A percentile compares a stretch with the other conserved stretches of the same genome.
Conservation (phyloP, 2,329 filamentous ascomycete species). For the Pyrenochaeta sp. region DNA sequence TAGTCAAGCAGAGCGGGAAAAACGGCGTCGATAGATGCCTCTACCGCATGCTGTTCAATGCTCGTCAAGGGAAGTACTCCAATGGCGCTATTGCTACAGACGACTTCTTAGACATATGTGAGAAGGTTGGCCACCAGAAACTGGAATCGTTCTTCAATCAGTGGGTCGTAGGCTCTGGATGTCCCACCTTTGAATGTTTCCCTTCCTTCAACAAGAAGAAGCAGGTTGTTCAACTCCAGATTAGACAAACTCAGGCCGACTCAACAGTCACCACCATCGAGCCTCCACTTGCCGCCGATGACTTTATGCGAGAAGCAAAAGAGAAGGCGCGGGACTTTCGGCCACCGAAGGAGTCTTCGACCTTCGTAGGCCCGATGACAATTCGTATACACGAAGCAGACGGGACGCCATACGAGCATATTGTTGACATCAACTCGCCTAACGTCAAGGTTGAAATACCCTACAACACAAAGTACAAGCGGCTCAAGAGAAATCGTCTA, state of each 20-base stretch:
- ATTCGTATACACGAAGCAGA: conserved; percentile 98
- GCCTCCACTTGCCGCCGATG: conserved; percentile 67
- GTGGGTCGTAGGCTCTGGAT: conserved; percentile 89
- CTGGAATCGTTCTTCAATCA: conserved; percentile 93
- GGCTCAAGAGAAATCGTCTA: conserved; percentile 85
- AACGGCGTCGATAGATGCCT: conserved; percentile 86
- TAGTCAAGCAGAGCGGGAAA: conserved; percentile 87
- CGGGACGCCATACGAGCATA: conserved; percentile 97
- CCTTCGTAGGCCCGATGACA: conserved; percentile 96
- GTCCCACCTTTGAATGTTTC: conserved; percentile 83
- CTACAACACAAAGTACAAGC: conserved; percentile 99
- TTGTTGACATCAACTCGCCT: conserved; percentile 91
- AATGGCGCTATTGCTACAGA: conserved; percentile 76
- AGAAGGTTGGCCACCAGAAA: conserved; percentile 86
- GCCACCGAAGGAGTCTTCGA: conserved; percentile 73
- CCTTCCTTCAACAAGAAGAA: conserved; percentile 98
- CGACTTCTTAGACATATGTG: conserved; percentile 82
- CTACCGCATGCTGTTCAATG: conserved; percentile 83
- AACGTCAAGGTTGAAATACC: conserved; percentile 90
- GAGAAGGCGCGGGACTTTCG: conserved; percentile 77
- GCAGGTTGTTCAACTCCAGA: conserved; percentile 89
- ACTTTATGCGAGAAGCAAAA: conserved; percentile 85
- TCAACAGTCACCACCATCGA: conserved; percentile 38
- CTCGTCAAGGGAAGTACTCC: conserved; percentile 79
- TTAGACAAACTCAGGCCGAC: conserved; percentile 68